These are phyloP conservation scores for Fomitopsis palustris DNA, from an alignment of 1,284 basidiomycete genomes.

Conservation along the genomic window DNA sequence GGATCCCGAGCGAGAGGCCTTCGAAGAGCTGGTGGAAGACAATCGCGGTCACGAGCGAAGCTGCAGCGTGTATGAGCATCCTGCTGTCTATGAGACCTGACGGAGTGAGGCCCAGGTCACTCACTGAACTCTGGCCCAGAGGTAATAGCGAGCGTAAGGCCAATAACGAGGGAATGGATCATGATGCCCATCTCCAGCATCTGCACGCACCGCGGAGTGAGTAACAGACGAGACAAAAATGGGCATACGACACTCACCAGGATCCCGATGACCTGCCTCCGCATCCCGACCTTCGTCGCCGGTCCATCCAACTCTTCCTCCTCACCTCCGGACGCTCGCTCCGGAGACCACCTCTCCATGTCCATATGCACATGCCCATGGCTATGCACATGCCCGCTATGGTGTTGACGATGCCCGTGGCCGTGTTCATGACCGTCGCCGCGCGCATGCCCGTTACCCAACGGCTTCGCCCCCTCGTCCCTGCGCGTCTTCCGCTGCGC, in stretches of 20 bases:
- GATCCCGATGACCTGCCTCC: constrained; percentile 61
- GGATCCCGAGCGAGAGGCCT: constrained; percentile 73
- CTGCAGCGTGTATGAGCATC: constrained; percentile 34
- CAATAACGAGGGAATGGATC: constrained; percentile 80
- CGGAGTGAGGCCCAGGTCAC: constrained; percentile 23
- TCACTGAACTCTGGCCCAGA: constrained; percentile 66
- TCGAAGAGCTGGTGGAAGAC: constrained; percentile 81
- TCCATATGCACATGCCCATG: constrained; percentile 26
- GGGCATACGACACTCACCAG: constrained; percentile 38
- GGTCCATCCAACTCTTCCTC: constrained; percentile 21
- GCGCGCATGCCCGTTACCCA: constrained; percentile 7
- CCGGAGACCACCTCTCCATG: constrained; percentile 22
- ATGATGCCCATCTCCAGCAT: constrained; percentile 76
- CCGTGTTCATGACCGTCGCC: constrained; percentile 14
- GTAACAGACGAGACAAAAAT: constrained; percentile 1
- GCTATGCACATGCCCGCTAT: constrained; percentile 17
- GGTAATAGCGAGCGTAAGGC: constrained; percentile 66
- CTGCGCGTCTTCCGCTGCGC: constrained; percentile 2
- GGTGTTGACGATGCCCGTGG: constrained; percentile 16
- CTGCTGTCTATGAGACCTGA: constrained; percentile 3
- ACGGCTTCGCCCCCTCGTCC: constrained; percentile 2
- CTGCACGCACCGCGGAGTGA: constrained; percentile 29
- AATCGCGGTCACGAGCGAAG: constrained; percentile 69
- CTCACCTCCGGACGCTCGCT: constrained; percentile 10
- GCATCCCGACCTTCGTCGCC: constrained; percentile 41